phyloP scores from a whole-genome alignment of 1,284 basidiomycete genomes.

The Ganoderma leucocontextum region DNA sequence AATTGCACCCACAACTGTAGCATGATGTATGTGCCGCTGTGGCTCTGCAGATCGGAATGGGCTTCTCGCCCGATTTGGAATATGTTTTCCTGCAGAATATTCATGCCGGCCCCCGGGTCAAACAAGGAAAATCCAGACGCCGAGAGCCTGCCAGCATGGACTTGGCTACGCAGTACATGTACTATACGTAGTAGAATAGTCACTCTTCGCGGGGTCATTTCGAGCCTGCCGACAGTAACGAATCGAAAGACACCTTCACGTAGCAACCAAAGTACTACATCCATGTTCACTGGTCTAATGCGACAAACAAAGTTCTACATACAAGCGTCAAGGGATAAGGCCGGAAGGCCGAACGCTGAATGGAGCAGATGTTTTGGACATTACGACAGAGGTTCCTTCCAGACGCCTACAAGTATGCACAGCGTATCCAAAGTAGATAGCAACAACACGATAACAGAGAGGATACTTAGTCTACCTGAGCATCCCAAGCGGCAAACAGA shows the following conservation, averaged over 20 bases:
- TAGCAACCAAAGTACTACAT: not conserved
- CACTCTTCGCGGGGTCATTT: not conserved
- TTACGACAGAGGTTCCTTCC: not conserved
- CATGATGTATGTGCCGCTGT: not conserved
- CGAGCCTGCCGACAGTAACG: too few species aligned
- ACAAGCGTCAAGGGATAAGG: not conserved
- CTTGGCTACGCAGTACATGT: not conserved
- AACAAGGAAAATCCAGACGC: not conserved
- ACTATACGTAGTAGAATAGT: not conserved
- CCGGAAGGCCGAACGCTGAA: not conserved
- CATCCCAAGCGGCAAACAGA: slow-evolving; percentile 29
- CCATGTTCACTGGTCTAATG: too few species aligned
- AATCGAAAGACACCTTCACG: too few species aligned
- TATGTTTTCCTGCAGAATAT: not conserved
- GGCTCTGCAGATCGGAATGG: not conserved
- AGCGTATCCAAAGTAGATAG: not conserved
- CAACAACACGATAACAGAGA: not conserved
- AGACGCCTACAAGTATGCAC: not conserved
- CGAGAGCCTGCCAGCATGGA: not conserved
- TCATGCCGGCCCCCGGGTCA: not conserved
- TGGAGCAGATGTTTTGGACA: not conserved
- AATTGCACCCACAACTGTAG: not conserved
- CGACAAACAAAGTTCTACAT: not conserved
- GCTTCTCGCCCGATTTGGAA: slow-evolving; percentile 7
- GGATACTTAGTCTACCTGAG: slow-evolving; percentile 16